Evolutionary conservation across 345 rosid species (phyloP), one percentile per base, ranked within the genome.

Genomic region (Citrus australasica): DNA sequence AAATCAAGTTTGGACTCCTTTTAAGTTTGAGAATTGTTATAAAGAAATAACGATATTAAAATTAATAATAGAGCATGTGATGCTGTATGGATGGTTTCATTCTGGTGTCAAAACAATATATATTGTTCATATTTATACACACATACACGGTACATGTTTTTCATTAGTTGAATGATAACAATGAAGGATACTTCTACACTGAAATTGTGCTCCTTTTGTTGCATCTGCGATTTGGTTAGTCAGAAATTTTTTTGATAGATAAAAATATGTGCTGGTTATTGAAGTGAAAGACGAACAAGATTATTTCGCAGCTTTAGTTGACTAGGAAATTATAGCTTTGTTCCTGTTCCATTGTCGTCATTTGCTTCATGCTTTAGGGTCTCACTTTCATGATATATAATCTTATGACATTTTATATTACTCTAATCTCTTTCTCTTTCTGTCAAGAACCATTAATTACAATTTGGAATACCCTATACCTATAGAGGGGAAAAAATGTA

Each of bases 61-160:
- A 16, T 16, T 53, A 32, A 16, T 48, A 62, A 8, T 37, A 55
- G 65, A 58, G 42, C n/a, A 55, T 58, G 4, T n/a, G 33, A 46
- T 78, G 67, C 3, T 71, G 61, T 62, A 42, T 51, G 35, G 48
- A 58, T 58, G 61, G 66, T 62, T 79, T 68, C 73, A 68, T 62
- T 30, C 19, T 61, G 21, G 59, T 75, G 77, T 27, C 28, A 78
- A 32, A 33, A 77, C 51, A 70, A 6, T 24, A 35, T 33, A 21
- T 22, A 64, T 76, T 27, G 48, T 59, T 46, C 51, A 46, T 10
- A 46, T 13, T 3, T 3, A 13, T 13, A 46, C 17, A 46, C 51
- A 0, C 51, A 46, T 16, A 46, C 62, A 62, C 32, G 48, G 7
- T 77, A 62, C 67, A 42, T 58, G 28, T 59, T 79, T 74, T 79